These are phyloP conservation scores for Phytopythium ostracodes DNA, from an alignment of 352 stramenopile genomes.

Conservation along the genomic window DNA sequence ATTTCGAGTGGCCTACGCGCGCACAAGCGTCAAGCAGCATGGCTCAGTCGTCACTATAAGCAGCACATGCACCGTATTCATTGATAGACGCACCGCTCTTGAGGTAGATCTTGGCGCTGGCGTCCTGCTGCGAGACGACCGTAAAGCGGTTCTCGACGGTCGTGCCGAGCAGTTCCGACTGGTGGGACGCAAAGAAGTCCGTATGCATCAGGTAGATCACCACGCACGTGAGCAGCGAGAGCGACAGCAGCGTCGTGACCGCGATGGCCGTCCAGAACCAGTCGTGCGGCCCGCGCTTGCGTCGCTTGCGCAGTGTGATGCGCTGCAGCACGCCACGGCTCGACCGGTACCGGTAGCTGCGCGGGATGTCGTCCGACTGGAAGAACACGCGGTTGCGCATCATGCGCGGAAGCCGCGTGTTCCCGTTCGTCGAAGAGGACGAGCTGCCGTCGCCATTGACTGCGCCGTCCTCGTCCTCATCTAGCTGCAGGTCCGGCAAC, in stretches of 20 bases:
- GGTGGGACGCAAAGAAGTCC: constrained; percentile 80
- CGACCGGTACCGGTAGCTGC: constrained; percentile 27
- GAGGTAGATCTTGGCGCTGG: constrained; percentile 63
- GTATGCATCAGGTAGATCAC: constrained; percentile 72
- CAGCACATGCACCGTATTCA: not conserved
- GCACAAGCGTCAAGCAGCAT: not conserved
- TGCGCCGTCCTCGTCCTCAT: constrained; percentile 14
- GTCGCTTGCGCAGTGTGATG: constrained; percentile 59
- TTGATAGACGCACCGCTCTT: constrained; percentile 51
- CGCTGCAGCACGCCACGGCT: constrained; percentile 40
- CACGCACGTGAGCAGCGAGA: constrained; percentile 53
- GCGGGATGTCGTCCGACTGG: constrained; percentile 18
- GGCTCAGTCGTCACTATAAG: not conserved
- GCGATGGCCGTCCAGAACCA: constrained; percentile 76
- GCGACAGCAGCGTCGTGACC: constrained; percentile 62
- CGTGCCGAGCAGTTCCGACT: constrained; percentile 75
- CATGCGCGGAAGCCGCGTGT: constrained; percentile 27
- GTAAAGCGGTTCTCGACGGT: constrained; percentile 82
- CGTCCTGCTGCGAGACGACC: constrained; percentile 62
- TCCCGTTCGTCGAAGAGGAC: constrained; percentile 4
- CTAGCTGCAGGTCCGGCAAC: constrained; percentile 29
- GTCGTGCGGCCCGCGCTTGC: constrained; percentile 37
- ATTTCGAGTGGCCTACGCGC: constrained; percentile 60
- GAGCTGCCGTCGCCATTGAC: not conserved
- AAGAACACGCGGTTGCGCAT: constrained; percentile 55